Evolutionary conservation across 177 flowering plant species (phyloP).

Genomic region (Vitis hybrid): DNA sequence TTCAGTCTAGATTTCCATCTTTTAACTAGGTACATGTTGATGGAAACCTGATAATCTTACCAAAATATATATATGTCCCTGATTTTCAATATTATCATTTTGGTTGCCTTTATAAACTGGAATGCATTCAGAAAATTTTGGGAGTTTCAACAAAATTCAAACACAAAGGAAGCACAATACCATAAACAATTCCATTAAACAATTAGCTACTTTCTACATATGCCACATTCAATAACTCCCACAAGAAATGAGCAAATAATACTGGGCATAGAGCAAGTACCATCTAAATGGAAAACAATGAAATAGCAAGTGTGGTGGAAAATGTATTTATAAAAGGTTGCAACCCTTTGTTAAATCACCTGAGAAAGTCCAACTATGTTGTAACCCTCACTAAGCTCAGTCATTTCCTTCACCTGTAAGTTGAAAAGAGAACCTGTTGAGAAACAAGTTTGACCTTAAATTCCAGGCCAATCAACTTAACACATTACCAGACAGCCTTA

Average conservation of each 20-base stretch:
- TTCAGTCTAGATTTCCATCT: neutral
- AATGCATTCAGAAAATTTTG: too few species aligned
- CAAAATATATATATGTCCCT: neutral
- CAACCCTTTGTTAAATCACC: constrained; percentile 16
- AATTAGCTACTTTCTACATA: neutral
- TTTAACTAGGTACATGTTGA: neutral
- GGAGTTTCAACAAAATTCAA: too few species aligned
- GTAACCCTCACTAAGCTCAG: constrained; percentile 41
- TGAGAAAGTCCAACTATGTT: constrained; percentile 51
- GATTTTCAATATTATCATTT: neutral
- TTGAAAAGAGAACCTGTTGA: neutral
- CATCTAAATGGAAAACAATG: neutral
- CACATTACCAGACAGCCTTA: constrained; percentile 7
- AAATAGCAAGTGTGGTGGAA: too few species aligned
- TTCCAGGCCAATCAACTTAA: neutral
- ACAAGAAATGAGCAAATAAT: too few species aligned
- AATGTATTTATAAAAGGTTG: neutral
- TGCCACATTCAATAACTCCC: neutral
- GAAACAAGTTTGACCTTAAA: neutral
- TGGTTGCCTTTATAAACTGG: neutral
- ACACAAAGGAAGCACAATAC: too few species aligned
- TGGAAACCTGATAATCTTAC: neutral
- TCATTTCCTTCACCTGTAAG: constrained; percentile 41
- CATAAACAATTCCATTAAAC: too few species aligned
- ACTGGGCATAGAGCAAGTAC: neutral